Base-by-base conservation (phyloP, 2,329 filamentous ascomycete genomes). In the Aschersonia sp. region DNA sequence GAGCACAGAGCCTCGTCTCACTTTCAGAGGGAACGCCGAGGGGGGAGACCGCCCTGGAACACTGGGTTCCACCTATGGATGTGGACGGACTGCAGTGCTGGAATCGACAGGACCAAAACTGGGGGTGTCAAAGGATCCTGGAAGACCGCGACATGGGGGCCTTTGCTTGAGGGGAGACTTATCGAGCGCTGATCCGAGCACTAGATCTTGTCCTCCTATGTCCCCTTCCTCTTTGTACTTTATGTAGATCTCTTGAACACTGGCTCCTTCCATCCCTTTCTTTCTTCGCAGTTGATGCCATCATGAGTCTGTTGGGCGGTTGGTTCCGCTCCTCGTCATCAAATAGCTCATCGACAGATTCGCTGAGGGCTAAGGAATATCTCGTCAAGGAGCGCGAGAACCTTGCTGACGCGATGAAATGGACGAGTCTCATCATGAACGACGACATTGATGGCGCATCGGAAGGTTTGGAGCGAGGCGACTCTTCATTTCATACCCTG, bases 401-500 rank as follows among this genome's bases (percentile, higher is more conserved):
- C 56, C 72, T 84, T 54, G 66, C 73, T 53, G 71, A 76, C 54
- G 80, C 78, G 53, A 74, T 82, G 68, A 62, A 59, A 62, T 83
- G 84, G 40, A 79, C 83, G 5, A 73, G 76, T 7, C 69, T 85
- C 49, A 86, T 95, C 55, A 83, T 95, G 73, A 83, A 92, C 59
- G 88, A 95, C 65, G 87, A 97, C 65, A 83, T 97, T 50, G 84
- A 87, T 37, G 81, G 78, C 40, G 92, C 92, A 5, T 86, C 94
- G 66, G 71, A 72, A 50, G 78, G 79, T 41, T 72, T 95, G 37
- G 74, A 76, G 45, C 76, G 82, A 54, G 82, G 84, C 43, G 74
- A 76, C 54, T 95, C 89, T 5, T 78, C 86, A n/a, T 97, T 94
- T 60, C 92, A 98, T 65, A 71, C 84, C 68, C 73, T 97, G 35